Evolutionary conservation across 257 asterid genomes (phyloP), one percentile per base, ranked within the genome.

Genomic region (Primulina eburnea): DNA sequence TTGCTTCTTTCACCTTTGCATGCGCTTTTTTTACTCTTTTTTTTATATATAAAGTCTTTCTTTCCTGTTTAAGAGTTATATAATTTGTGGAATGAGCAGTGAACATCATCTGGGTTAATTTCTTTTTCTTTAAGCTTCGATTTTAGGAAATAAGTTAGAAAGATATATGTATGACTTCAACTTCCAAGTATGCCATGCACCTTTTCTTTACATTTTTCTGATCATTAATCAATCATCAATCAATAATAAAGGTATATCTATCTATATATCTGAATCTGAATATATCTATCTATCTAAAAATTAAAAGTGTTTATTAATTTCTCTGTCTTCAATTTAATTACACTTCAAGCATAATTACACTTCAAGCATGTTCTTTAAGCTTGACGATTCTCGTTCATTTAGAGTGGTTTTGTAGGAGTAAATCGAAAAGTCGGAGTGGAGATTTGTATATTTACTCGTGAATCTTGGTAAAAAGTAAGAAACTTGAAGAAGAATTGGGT

Each of bases 1-100:
- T 2, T 72, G 68, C 55, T 65, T 43, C 32, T 34, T 59, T 40
- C 56, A 16, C 56, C 56, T 50, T 14, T 50, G 65, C 85, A 58
- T 65, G 64, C 69, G 38, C 61, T 60, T 50, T 50, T 40, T 18
- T 16, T 16, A 4, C 56, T 50, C 18, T 40, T 1, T 47, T 43
- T 47, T 12, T 24, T 24, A 24, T 24, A 21, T 21, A 24, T 47
- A 12, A 16, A 0, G 56, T 50, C 20, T 50, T 50, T 47, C 5
- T 50, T 50, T 16, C 56, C 56, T 16, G 56, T 14, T 50, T 5
- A 5, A 14, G 8, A 4, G 56, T 16, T 50, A 4, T 11, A 43
- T 43, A 43, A 40, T 43, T 14, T 43, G n/a, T 14, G 3, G n/a
- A 43, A 43, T 43, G 53, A 43, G 53, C 12, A 43, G 53, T 43